phyloP scores from a whole-genome alignment of 768 basidiomycete genomes.

The Collybia nuda region DNA sequence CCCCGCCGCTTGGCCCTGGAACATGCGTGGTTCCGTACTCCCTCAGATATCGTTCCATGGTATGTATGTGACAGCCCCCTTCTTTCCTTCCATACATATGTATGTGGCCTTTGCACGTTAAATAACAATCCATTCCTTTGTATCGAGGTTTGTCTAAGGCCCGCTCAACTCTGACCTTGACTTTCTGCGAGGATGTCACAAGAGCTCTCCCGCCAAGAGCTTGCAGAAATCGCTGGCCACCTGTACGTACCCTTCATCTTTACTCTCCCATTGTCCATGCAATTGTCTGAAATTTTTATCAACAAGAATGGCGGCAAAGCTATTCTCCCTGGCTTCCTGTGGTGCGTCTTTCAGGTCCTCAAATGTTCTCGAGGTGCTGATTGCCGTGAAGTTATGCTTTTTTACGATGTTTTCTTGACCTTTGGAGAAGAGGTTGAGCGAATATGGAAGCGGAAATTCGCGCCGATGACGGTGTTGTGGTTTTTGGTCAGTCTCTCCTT shows the following conservation, averaged over 20 bases:
- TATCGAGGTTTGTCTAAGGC: not conserved
- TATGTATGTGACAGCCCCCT: too few species aligned
- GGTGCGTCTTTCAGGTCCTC: slow-evolving; percentile 16
- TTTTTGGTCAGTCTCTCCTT: slow-evolving; percentile 20
- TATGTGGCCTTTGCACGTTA: too few species aligned
- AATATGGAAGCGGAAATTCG: slow-evolving; percentile 30
- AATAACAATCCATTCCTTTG: too few species aligned
- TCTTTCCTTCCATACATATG: too few species aligned
- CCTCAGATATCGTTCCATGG: too few species aligned
- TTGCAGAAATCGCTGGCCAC: slow-evolving; percentile 12
- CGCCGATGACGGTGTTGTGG: slow-evolving; percentile 28
- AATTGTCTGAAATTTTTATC: not conserved
- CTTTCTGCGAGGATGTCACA: slow-evolving; percentile 5
- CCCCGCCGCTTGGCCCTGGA: too few species aligned
- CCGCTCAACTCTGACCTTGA: too few species aligned
- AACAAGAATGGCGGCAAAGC: slow-evolving; percentile 31
- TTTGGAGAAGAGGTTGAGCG: slow-evolving; percentile 33
- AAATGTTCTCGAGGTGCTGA: too few species aligned
- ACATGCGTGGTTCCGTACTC: too few species aligned
- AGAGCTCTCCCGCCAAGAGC: slow-evolving; percentile 10
- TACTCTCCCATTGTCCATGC: not conserved
- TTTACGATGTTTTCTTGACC: slow-evolving; percentile 35
- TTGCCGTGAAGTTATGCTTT: slow-evolving; percentile 28
- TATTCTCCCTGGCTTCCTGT: slow-evolving; percentile 36
- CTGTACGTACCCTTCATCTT: slow-evolving; percentile 11